Percentiles rank a stretch among this genome's conserved stretches.
Evolutionary conservation across 345 rosid species (phyloP).

Genomic region (Brassica juncea): DNA sequence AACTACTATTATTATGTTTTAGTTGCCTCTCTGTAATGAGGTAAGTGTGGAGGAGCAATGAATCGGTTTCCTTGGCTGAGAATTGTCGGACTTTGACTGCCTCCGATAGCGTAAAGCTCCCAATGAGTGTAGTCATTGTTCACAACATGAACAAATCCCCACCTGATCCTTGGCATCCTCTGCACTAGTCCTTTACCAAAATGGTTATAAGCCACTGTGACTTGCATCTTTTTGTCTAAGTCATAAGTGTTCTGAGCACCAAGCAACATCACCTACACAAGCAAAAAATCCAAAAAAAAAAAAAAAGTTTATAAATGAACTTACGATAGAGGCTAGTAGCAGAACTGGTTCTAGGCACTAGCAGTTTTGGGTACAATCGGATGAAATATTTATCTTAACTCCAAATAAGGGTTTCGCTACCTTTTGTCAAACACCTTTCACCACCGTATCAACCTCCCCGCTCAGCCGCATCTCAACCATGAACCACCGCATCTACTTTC

Average conservation of each 20-base stretch:
- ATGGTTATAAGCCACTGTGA: constrained; percentile 74
- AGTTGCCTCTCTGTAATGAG: constrained; percentile 51
- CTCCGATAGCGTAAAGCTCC: constrained; percentile 80
- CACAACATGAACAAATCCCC: constrained; percentile 75
- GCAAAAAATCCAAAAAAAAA: background rate
- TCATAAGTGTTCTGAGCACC: constrained; percentile 56
- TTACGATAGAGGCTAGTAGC: background rate
- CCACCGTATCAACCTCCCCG: no score
- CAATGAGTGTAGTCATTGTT: constrained; percentile 82
- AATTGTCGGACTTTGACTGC: constrained; percentile 64
- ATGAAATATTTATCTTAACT: no score
- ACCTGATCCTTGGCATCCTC: constrained; percentile 78
- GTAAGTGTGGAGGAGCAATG: constrained; percentile 54
- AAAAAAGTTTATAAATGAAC: background rate
- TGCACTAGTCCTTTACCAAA: constrained; percentile 73
- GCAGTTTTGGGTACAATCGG: no score
- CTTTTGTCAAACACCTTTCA: no score
- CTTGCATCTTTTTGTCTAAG: constrained; percentile 57
- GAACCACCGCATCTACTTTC: no score
- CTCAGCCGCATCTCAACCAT: no score
- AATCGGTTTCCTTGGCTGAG: constrained; percentile 77
- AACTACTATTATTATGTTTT: no score
- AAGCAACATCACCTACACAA: constrained; percentile 58
- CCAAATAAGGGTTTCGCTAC: no score
- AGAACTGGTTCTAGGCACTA: background rate